phyloP scores from a whole-genome alignment of 169 alveolate species.

The Eimeria maxima region DNA sequence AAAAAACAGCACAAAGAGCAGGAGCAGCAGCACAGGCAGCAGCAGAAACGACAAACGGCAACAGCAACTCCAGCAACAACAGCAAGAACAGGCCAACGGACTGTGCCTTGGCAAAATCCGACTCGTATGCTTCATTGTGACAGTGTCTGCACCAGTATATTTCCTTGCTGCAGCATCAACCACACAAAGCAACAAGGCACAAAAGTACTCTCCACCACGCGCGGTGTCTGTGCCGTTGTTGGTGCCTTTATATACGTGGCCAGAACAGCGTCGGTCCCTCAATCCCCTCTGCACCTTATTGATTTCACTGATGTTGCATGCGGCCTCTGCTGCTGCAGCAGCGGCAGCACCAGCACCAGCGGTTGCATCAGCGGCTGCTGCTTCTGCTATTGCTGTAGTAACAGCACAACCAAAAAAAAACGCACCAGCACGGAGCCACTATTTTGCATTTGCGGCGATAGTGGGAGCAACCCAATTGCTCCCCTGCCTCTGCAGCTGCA shows the following conservation, averaged over 20 bases:
- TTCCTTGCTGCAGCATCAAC: slow-evolving; percentile 69
- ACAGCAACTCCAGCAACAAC: background rate
- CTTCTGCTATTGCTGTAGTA: background rate
- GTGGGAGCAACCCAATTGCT: slow-evolving; percentile 60
- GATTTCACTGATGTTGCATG: too few species aligned
- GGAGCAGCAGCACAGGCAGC: background rate
- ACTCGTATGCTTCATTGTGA: slow-evolving; percentile 85
- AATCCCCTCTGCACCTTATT: too few species aligned
- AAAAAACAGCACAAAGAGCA: background rate
- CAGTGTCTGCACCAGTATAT: slow-evolving; percentile 88
- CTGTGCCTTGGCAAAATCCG: slow-evolving; percentile 62
- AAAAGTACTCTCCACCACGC: background rate
- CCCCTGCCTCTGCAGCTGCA: background rate
- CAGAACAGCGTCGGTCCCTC: too few species aligned
- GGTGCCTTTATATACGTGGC: too few species aligned
- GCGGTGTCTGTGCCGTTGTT: background rate
- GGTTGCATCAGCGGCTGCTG: background rate
- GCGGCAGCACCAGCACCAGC: background rate
- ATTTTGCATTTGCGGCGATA: slow-evolving; percentile 77
- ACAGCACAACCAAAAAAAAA: background rate
- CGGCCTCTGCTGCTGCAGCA: too few species aligned
- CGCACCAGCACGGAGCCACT: slow-evolving; percentile 81
- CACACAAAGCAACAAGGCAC: background rate
- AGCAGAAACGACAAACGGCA: background rate
- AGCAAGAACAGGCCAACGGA: background rate